A percentile compares a stretch with the other conserved stretches of the same genome.
Evolutionary conservation across 768 basidiomycete species (phyloP).

Genomic region (Pleurotus platypus): DNA sequence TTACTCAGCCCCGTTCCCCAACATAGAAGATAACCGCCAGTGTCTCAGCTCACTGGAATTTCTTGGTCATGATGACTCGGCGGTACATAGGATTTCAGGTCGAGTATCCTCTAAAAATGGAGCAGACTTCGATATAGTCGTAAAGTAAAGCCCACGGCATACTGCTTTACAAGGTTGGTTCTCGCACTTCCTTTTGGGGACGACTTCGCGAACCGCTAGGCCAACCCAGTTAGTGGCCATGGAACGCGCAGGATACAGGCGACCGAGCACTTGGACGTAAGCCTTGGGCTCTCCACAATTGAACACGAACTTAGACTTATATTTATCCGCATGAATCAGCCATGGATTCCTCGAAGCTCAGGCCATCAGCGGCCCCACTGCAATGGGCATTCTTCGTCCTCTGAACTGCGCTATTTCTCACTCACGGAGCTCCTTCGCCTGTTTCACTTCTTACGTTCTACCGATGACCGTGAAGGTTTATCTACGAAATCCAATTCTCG

Average conservation of each 20-base stretch:
- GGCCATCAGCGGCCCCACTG: conserved; percentile 30
- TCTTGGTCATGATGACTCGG: background rate
- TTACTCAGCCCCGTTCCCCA: too few relatives aligned
- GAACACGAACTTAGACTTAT: background rate
- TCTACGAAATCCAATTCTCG: conserved; percentile 70
- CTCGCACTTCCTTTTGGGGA: too few relatives aligned
- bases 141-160: conserved; percentile 59
- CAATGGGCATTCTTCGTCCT: conserved; percentile 52
- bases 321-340: background rate
- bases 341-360: conserved; percentile 49
- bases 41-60: background rate
- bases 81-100: background rate
- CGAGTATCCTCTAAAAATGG: conserved; percentile 46
- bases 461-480: conserved; percentile 56
- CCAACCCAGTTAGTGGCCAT: too few relatives aligned
- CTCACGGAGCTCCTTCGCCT: conserved; percentile 69
- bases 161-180: conserved; percentile 66
- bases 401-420: conserved; percentile 75
- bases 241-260: conserved; percentile 40
- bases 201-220: background rate
- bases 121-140: conserved; percentile 77
- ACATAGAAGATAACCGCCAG: too few relatives aligned
- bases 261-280: conserved; percentile 63
- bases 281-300: conserved; percentile 8
- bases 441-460: conserved; percentile 48